These are phyloP conservation scores for Tricholoma sp. DNA, from an alignment of 768 basidiomycete genomes.

Conservation along the genomic window DNA sequence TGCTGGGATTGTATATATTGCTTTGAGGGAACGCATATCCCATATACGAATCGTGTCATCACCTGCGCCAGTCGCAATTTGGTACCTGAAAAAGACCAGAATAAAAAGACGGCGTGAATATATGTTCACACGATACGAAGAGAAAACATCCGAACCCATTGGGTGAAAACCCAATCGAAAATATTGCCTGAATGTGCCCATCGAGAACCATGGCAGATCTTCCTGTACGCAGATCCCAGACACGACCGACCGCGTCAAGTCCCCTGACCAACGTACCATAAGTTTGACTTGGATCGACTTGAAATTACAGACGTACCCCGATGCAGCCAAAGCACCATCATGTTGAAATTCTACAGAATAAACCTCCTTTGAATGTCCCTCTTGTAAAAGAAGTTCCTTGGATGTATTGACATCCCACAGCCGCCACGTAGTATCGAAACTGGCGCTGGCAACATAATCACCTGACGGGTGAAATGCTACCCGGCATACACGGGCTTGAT, in stretches of 20 bases:
- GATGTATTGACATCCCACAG: slow-evolving; percentile 88
- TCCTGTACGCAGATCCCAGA: slow-evolving; percentile 96
- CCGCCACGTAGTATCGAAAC: slow-evolving; percentile 96
- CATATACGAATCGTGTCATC: slow-evolving; percentile 99
- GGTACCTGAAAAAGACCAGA: slow-evolving; percentile 56
- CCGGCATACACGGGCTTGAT: slow-evolving; percentile 85
- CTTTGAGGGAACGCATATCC: slow-evolving; percentile 92
- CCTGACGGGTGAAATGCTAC: slow-evolving; percentile 97
- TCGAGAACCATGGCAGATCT: slow-evolving; percentile 97
- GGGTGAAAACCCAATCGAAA: slow-evolving; percentile 88
- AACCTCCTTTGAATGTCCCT: slow-evolving; percentile 96
- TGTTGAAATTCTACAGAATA: slow-evolving; percentile 95
- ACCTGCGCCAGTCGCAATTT: slow-evolving; percentile 94
- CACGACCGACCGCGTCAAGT: slow-evolving; percentile 92
- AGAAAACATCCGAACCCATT: slow-evolving; percentile 70
- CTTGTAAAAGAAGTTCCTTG: slow-evolving; percentile 83
- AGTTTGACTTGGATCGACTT: neutral
- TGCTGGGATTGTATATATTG: slow-evolving; percentile 94
- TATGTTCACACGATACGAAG: neutral
- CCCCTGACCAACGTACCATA: slow-evolving; percentile 48
- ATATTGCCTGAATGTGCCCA: slow-evolving; percentile 92
- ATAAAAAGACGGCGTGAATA: slow-evolving; percentile 10
- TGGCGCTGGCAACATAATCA: slow-evolving; percentile 87
- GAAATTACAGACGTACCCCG: slow-evolving; percentile 59
- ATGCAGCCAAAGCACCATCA: slow-evolving; percentile 89